phyloP scores from a whole-genome alignment of 495 filamentous ascomycete species.

The Neurospora hispaniola region DNA sequence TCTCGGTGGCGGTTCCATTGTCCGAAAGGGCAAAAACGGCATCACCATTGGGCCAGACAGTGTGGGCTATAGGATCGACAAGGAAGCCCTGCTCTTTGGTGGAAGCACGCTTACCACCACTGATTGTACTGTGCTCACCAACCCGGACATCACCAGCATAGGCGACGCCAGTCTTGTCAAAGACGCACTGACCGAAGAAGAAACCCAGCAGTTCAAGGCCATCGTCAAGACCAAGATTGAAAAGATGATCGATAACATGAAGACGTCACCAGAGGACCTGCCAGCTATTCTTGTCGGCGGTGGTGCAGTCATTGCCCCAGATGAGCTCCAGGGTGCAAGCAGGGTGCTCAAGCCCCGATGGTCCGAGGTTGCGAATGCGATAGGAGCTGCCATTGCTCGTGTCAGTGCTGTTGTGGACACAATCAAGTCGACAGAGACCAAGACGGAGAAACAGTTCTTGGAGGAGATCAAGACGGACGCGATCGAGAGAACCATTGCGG shows the following conservation, averaged over 20 bases:
- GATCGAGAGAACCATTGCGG: conserved; percentile 24
- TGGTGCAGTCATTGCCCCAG: conserved; percentile 27
- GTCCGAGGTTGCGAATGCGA: conserved; percentile 43
- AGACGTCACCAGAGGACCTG: conserved; percentile 35
- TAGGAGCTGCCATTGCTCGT: conserved; percentile 45
- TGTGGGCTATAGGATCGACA: conserved; percentile 42
- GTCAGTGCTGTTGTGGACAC: conserved; percentile 37
- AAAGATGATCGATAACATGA: conserved; percentile 38
- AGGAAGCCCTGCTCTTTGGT: conserved; percentile 40
- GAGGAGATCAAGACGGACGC: conserved; percentile 21
- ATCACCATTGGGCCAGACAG: conserved; percentile 44
- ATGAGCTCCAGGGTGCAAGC: conserved; percentile 21
- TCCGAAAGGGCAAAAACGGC: conserved; percentile 19
- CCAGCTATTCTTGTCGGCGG: conserved; percentile 37
- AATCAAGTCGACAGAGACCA: conserved; percentile 21
- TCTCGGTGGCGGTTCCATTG: conserved; percentile 42
- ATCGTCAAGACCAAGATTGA: conserved; percentile 28
- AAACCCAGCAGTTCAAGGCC: conserved; percentile 10
- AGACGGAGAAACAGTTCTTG: conserved; percentile 17
- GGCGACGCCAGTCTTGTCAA: conserved; percentile 14
- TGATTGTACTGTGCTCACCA: conserved; percentile 34
- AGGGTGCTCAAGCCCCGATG: conserved; percentile 25
- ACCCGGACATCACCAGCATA: conserved; percentile 16
- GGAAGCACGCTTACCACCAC: conserved; percentile 39
- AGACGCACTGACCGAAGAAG: conserved; percentile 6